Base-by-base conservation (phyloP, 2,329 filamentous ascomycete species). In the Cordyceps fumosorosea region DNA sequence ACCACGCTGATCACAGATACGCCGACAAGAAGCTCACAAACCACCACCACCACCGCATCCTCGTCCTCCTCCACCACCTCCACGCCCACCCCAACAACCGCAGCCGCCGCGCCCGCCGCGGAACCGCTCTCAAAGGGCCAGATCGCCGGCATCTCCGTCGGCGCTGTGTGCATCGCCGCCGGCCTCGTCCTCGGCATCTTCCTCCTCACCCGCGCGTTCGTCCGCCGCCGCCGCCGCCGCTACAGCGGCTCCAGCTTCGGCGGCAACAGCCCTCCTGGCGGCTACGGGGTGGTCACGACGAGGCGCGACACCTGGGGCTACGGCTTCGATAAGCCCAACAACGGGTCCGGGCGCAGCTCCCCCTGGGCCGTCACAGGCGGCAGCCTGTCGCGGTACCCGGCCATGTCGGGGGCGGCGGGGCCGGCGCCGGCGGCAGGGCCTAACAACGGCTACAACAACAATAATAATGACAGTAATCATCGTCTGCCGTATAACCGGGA, bases 61-160 rank as follows among this genome's bases (percentile, higher is more conserved):
- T 62, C 65, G 48, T 24, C 48, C 16, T 22, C 37, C 11, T 44
- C 65, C 12, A 54, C 63, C 29, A 62, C 65, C 2, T 62, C 63
- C 52, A 66, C 70, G 5, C 59, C 63, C 22, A 44, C 48, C 7
- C 63, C 65, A 8, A 32, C 60, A 57, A 59, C 20, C 55, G 55
- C 64, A 47, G 62, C 24, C 47, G 50, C 22, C 60, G 68, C 18
- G 63, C 42, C 44, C 57, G 16, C 59, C 16, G 37, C 34, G 14
- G 29, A 29, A 11, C 42, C 62, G 8, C 70, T 77, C 16, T 74
- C 65, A 34, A 75, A 74, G 7, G 73, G 73, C 4, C 81, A 86
- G 64, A 78, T 88, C 53, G 80, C 79, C 20, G 86, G 85, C 7
- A 85, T 89, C 63, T 76, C 80, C 1, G 75, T 85, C 4, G 86